Base-by-base conservation (phyloP, 768 basidiomycete species). In the Steccherinum ochraceum region DNA sequence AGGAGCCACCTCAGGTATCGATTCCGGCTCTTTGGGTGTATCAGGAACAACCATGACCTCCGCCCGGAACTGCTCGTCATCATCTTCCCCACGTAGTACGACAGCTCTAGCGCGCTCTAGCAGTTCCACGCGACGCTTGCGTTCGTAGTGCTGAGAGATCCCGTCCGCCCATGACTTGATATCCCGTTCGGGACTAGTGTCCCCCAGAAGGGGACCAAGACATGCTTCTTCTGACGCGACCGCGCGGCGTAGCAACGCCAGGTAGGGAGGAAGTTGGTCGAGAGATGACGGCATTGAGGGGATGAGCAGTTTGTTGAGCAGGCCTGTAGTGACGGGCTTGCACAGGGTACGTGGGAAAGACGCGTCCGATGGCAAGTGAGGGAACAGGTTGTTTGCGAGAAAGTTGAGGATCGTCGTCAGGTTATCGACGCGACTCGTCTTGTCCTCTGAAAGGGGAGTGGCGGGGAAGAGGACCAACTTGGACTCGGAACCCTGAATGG, bases 141-240 rank as follows among this genome's bases (percentile, higher is more conserved):
- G 80, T 63, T 93, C 92, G 64, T 93, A 95, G 64, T 91, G 88
- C 2, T 73, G 67, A 16, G 79, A 76, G 11, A 89, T 74, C 3
- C 79, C 77, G 45, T 83, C 76, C 3, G 76, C 78, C 89, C 93
- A 95, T 4, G 67, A 59, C 59, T 78, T 76, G 50, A 94, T 77
- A 5, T 81, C 69, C 21, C 69, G 70, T 42, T 83, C 80, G 4
- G 68, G 67, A 12, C 56, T 50, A 19, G 73, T 75, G 49, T 73
- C 76, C 12, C 75, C 75, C 13, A 87, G 68, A 52, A 84, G 57
- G 12, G 64, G 64, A 12, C 76, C 58, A 13, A 87, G 59, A 46
- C 77, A 76, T 27, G 69, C 66, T 11, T 73, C 69, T 69, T 95
- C 93, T 40, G 93, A 86, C 2, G 67, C 62, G 3, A 86, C 80